These are phyloP conservation scores for Exophiala dermatitidis DNA, from an alignment of 2,329 filamentous ascomycete species.

Conservation along the genomic window DNA sequence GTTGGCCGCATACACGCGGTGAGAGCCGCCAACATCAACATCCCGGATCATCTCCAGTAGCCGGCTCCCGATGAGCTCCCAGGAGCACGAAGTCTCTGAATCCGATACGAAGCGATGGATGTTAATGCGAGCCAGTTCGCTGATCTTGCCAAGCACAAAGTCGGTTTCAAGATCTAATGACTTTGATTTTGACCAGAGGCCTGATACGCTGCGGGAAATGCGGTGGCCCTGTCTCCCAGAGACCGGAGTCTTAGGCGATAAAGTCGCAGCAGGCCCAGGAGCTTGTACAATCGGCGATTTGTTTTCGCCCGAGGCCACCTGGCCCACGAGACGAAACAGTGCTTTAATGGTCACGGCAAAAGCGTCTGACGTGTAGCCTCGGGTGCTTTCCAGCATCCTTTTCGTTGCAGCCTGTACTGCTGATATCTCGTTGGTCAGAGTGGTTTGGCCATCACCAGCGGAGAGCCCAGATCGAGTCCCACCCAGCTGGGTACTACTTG, in stretches of 20 bases:
- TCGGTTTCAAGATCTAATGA: slow-evolving; percentile 40
- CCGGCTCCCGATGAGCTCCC: slow-evolving; percentile 58
- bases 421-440: slow-evolving; percentile 71
- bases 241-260: slow-evolving; percentile 31
- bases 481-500: slow-evolving; percentile 29
- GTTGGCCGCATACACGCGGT: slow-evolving; percentile 51
- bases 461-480: slow-evolving; percentile 20
- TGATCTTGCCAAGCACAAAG: slow-evolving; percentile 63
- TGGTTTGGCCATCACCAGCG: slow-evolving; percentile 41
- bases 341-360: slow-evolving; percentile 59
- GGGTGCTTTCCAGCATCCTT: slow-evolving; percentile 82
- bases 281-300: neutral
- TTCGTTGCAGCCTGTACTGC: slow-evolving; percentile 83
- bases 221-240: slow-evolving; percentile 32
- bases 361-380: slow-evolving; percentile 76
- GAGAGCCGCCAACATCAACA: slow-evolving; percentile 33
- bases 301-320: slow-evolving; percentile 39
- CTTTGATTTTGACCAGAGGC: slow-evolving; percentile 36
- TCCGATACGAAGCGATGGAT: slow-evolving; percentile 65
- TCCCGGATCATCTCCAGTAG: slow-evolving; percentile 44
- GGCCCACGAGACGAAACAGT: slow-evolving; percentile 20
- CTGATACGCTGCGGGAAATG: slow-evolving; percentile 37
- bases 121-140: slow-evolving; percentile 66
- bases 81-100: slow-evolving; percentile 63
- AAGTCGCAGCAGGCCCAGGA: slow-evolving; percentile 27